Evolutionary conservation across 2,329 filamentous ascomycete species (phyloP).

Genomic region (Fusarium mangiferae): DNA sequence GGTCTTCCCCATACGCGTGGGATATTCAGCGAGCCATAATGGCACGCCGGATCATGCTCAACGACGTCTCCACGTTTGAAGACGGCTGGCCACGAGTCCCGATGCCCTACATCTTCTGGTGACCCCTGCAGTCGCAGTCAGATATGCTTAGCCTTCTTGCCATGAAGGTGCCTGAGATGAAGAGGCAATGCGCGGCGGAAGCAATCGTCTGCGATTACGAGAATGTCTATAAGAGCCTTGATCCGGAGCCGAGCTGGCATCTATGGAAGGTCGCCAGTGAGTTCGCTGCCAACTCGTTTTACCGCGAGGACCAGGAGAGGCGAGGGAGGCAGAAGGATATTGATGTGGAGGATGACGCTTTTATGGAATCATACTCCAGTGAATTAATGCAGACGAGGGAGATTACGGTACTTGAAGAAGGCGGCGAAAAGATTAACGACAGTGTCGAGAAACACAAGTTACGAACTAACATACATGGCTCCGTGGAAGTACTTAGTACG

Average conservation of each 20-base stretch:
- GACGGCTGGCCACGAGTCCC: not conserved
- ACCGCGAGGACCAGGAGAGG: not conserved
- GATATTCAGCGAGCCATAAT: not conserved
- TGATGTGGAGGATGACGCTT: not conserved
- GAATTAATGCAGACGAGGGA: not conserved
- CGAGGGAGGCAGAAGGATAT: not conserved
- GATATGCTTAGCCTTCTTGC: not conserved
- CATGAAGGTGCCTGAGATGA: not conserved
- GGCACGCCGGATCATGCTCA: not conserved
- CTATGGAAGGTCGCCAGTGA: not conserved
- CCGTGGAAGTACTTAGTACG: not conserved
- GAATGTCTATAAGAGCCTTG: not conserved
- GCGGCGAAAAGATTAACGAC: not conserved
- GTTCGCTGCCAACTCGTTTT: not conserved
- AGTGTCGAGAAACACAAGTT: not conserved
- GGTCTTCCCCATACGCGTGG: not conserved
- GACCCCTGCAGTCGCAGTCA: not conserved
- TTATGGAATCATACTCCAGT: not conserved
- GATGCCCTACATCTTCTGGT: not conserved
- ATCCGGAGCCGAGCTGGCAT: not conserved
- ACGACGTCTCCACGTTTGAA: not conserved
- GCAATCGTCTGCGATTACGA: not conserved
- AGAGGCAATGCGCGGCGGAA: not conserved
- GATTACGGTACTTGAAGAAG: not conserved
- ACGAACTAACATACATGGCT: not conserved